Conservation (phyloP, 371 early-diverging fungal species). For the Saksenaea oblongispora region DNA sequence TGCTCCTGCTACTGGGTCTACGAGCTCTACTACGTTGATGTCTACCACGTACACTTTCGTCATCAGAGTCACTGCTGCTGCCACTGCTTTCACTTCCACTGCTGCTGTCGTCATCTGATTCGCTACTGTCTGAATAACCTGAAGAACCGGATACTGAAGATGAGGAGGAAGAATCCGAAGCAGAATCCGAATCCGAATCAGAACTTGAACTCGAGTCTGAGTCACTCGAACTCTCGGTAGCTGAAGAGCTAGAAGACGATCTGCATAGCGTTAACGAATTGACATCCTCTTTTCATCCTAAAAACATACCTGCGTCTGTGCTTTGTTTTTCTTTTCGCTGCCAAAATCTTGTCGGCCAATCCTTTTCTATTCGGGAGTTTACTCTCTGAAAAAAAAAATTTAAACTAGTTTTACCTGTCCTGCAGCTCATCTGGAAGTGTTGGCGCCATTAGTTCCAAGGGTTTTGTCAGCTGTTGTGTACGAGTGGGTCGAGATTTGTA, state of each 20-base stretch:
- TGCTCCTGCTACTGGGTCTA: background rate
- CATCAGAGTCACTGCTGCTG: constrained; percentile 18
- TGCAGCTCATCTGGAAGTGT: constrained; percentile 57
- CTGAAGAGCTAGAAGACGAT: constrained; percentile 12
- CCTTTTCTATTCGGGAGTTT: constrained; percentile 36
- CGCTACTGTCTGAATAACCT: constrained; percentile 7
- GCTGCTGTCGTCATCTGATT: constrained; percentile 13
- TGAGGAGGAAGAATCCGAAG: constrained; percentile 14
- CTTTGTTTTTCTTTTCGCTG: constrained; percentile 37
- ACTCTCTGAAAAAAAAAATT: background rate
- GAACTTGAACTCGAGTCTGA: constrained; percentile 8
- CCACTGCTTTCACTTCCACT: constrained; percentile 12
- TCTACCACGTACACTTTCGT: background rate
- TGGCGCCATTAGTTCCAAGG: constrained; percentile 50
- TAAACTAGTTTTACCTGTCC: constrained; percentile 29
- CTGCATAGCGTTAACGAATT: background rate
- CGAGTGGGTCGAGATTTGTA: constrained; percentile 63
- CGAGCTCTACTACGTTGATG: background rate
- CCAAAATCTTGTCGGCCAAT: constrained; percentile 57
- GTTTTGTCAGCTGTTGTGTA: constrained; percentile 64
- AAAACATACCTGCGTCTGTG: constrained; percentile 8
- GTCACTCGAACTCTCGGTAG: background rate
- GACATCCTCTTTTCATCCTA: background rate
- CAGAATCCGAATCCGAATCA: constrained; percentile 7
- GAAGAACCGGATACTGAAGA: constrained; percentile 14